These are phyloP conservation scores for Eutypella sp. DNA, from an alignment of 2,329 filamentous ascomycete genomes.

Conservation along the genomic window DNA sequence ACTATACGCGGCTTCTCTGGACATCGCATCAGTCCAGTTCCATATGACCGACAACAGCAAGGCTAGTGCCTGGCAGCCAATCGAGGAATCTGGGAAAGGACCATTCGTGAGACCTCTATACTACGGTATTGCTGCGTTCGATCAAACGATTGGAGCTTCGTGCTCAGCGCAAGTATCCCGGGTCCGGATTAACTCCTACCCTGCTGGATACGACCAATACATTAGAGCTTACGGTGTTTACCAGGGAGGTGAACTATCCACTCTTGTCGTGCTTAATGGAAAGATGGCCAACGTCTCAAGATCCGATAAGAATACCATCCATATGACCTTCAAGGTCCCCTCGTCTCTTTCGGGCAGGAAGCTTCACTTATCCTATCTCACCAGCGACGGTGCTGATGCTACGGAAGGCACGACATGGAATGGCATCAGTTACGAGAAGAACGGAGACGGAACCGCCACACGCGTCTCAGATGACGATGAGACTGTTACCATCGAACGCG, in stretches of 20 bases:
- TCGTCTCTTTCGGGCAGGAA: conserved; percentile 32
- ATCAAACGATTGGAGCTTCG: conserved; percentile 40
- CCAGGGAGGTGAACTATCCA: conserved; percentile 33
- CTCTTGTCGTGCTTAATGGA: conserved; percentile 42
- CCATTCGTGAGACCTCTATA: conserved; percentile 44
- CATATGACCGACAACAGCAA: conserved; percentile 51
- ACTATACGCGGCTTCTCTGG: conserved; percentile 41
- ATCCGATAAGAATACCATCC: conserved; percentile 31
- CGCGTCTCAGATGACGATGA: conserved; percentile 26
- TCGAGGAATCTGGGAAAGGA: conserved; percentile 31
- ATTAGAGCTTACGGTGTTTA: conserved; percentile 41
- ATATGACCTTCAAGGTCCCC: conserved; percentile 36
- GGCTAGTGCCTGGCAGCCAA: conserved; percentile 44
- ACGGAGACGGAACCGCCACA: conserved; percentile 34
- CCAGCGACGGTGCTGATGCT: conserved; percentile 38
- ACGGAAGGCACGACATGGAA: conserved; percentile 40
- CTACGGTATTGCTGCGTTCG: conserved; percentile 46
- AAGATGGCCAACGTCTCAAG: conserved; percentile 35
- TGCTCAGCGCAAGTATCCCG: conserved; percentile 38
- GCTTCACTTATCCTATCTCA: conserved; percentile 43
- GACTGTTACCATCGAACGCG: conserved; percentile 25
- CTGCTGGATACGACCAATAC: conserved; percentile 32
- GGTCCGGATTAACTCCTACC: conserved; percentile 25
- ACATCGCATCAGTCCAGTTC: conserved; percentile 43
- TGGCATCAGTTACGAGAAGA: conserved; percentile 39